Evolutionary conservation across 2,329 filamentous ascomycete genomes (phyloP), one percentile per base, ranked within the genome.

Genomic region (Graphilbum ipis-grandicollis): DNA sequence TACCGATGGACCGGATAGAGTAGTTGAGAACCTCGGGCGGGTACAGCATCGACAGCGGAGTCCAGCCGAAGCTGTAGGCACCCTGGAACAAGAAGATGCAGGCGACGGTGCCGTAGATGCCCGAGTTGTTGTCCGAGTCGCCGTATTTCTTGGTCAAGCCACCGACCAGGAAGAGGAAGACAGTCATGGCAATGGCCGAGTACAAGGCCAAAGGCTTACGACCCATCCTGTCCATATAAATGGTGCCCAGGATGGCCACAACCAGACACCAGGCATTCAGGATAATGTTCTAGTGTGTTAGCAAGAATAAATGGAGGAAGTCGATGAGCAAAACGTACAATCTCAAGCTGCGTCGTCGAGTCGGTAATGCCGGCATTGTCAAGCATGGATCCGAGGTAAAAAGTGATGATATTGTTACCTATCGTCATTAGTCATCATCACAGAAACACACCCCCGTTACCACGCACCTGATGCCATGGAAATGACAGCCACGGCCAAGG

Each of bases 81-180:
- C 64, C 61, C 2, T 63, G 63, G 41, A 68, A 69, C 29, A 71
- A 52, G 51, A 69, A 71, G 36, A 70, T 63, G 47, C 68, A 62
- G 18, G 62, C 64, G 13, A 71, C 37, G 7, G 40, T 39, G 26
- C 31, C 42, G 31, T 41, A 41, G 32, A 35, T 31, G 2, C 39
- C 41, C 10, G 41, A 43, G 13, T 18, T 37, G n/a, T 41, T 33
- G 17, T 21, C 21, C 2, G 30, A 31, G n/a, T 31, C 14, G 9
- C 36, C 36, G 14, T 38, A 42, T 1, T 21, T 10, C 15, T 35
- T 34, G 5, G 38, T 38, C 10, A 42, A 19, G 3, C 15, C 37
- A 9, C 40, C 44, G 66, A 61, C 18, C 62, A 65, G 41, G 62
- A 62, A 42, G 17, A 42, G 18, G 15, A 38, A 39, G 19, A 36